These are phyloP conservation scores for Phaseolus lunatus DNA, from an alignment of 306 rosid species.

Conservation along the genomic window DNA sequence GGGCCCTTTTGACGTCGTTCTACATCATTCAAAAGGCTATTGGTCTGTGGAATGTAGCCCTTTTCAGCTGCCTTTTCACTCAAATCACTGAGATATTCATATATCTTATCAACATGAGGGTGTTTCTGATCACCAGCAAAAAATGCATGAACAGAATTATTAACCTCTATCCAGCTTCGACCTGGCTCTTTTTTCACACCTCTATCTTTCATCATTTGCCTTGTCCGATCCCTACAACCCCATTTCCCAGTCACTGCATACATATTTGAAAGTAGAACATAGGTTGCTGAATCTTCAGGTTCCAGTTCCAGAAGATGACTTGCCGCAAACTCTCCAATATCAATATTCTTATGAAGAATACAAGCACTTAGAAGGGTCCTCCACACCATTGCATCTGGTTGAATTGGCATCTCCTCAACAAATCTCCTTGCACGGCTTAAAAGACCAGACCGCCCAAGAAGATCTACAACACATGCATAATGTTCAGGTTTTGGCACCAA, in stretches of 20 bases:
- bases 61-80: conserved; percentile 56
- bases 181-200: conserved; percentile 93
- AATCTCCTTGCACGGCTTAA: conserved; percentile 66
- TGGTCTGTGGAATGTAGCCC: conserved; percentile 65
- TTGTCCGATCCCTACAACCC: conserved; percentile 74
- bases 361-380: conserved; percentile 91
- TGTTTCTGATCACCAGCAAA: conserved; percentile 82
- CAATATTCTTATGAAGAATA: conserved; percentile 67
- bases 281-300: conserved; percentile 90
- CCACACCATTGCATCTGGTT: conserved; percentile 87
- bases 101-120: conserved; percentile 63
- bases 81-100: conserved; percentile 62
- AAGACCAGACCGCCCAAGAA: conserved; percentile 82
- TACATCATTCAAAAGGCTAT: conserved; percentile 62
- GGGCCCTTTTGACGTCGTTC: conserved; percentile 69
- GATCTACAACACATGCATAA: conserved; percentile 86
- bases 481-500: conserved; percentile 84
- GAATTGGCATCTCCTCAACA: conserved; percentile 77
- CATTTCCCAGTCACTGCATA: conserved; percentile 84
- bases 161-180: conserved; percentile 85
- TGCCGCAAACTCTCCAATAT: conserved; percentile 89
- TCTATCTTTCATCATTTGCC: conserved; percentile 80
- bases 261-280: conserved; percentile 82
- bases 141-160: conserved; percentile 73
- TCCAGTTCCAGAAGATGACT: conserved; percentile 76